A percentile compares a stretch with the other conserved stretches of the same genome.
Conservation (phyloP, 176 grass and related monocot genomes). For the Thinopyrum elongatum region DNA sequence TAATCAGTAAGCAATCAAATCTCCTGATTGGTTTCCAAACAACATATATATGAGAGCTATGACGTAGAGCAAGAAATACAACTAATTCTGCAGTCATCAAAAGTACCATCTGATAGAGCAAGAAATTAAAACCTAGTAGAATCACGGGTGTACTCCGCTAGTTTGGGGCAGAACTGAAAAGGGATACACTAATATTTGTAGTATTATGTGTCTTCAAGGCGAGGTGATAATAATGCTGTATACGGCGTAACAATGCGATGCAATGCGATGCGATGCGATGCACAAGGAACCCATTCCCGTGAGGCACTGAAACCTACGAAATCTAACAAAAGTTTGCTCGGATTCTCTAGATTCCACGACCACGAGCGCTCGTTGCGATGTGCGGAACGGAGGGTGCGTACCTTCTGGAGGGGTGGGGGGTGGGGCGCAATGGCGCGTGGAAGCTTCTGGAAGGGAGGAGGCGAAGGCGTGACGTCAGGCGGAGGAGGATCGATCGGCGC, state of each 20-base stretch:
- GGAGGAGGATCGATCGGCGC: neutral
- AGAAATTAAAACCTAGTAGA: neutral
- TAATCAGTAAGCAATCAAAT: too few species aligned
- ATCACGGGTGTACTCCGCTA: neutral
- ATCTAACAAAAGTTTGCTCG: neutral
- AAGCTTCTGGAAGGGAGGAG: slow-evolving; percentile 4
- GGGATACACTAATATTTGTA: neutral
- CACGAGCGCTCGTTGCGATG: neutral
- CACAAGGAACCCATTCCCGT: neutral
- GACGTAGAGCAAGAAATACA: neutral
- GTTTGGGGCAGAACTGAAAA: neutral
- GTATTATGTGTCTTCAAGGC: neutral
- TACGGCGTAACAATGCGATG: neutral
- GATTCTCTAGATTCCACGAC: neutral
- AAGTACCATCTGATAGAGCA: neutral
- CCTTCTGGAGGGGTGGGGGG: neutral
- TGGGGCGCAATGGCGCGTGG: neutral
- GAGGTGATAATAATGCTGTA: neutral
- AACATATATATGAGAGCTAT: too few species aligned
- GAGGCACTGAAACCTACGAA: slow-evolving; percentile 3
- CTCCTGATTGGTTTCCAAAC: too few species aligned
- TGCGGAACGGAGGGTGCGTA: neutral
- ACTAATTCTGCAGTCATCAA: neutral
- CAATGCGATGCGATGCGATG: neutral
- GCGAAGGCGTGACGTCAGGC: neutral